Evolutionary conservation across 2,329 filamentous ascomycete species (phyloP), one percentile per base, ranked within the genome.

Genomic region (Aspergillus sp.): DNA sequence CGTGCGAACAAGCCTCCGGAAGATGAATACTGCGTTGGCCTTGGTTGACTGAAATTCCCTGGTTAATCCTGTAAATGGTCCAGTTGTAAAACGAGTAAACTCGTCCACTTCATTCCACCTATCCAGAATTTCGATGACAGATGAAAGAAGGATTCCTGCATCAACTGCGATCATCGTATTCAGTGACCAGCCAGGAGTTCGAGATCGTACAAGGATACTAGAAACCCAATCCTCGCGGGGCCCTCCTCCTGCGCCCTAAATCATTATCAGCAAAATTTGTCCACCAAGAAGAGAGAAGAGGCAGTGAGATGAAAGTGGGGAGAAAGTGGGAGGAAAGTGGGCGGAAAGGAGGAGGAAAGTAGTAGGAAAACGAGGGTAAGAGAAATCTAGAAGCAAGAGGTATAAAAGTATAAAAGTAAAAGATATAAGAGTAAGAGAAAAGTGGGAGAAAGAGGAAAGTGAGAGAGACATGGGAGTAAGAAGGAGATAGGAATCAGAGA

Each of bases 131-230:
- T 86, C 85, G n/a, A 87, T 87, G 60, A 99, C 97, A 59, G 92
- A 88, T 30, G 91, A 88, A 46, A 99, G 85, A 75, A 97, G 91
- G 34, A 93, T 92, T 52, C 95, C 95, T 9, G 93, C 93, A 80
- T 99, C 95, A 56, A 99, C 90, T n/a, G 94, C 93, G 30, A 98
- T 82, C 46, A 97, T 77, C 0, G 93, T 97, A 49, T 91, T 89
- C 69, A 89, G 90, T 53, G 85, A 82, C 95, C 95, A 99, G 64
- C 88, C 86, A 56, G 90, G 86, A 31, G 89, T 86, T 9, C 90
- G 84, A 4, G 94, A 94, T 51, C 94, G 90, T 51, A 98, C 91
- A 22, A 99, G 86, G 61, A 98, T 88, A 3, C 93, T 92, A 0
- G 94, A 97, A 25, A 92, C 90, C 75, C 93, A 95, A 76, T 92